A percentile compares a stretch with the other conserved stretches of the same genome.
These are phyloP conservation scores for Fusarium longipes DNA, from an alignment of 2,329 filamentous ascomycete species.

Conservation along the genomic window DNA sequence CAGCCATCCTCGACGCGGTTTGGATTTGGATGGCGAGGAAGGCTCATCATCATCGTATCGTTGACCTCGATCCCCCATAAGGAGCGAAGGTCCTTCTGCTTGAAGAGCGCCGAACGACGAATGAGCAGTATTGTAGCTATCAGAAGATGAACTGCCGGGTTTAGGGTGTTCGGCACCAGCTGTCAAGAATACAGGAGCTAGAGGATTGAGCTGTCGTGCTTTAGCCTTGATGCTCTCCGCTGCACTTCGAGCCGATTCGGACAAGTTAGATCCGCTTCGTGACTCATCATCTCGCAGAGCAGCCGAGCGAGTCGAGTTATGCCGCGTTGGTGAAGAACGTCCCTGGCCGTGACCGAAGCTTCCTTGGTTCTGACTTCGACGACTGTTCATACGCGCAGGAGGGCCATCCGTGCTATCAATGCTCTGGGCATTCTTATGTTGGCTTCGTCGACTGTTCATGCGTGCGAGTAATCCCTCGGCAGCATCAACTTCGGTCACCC, in stretches of 20 bases:
- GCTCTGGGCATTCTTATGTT: slow-evolving; percentile 24
- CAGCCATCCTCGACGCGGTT: slow-evolving; percentile 71
- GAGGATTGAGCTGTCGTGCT: slow-evolving; percentile 51
- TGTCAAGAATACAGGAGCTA: slow-evolving; percentile 45
- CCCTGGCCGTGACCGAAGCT: slow-evolving; percentile 40
- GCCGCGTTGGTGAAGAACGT: slow-evolving; percentile 54
- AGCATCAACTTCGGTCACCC: slow-evolving; percentile 67
- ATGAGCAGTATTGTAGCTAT: slow-evolving; percentile 65
- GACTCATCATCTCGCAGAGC: slow-evolving; percentile 59
- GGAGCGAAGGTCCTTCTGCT: slow-evolving; percentile 63
- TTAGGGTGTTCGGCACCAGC: slow-evolving; percentile 48
- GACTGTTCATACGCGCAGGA: slow-evolving; percentile 57
- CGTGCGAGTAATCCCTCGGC: slow-evolving; percentile 64
- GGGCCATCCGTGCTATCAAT: slow-evolving; percentile 65
- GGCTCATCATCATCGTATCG: slow-evolving; percentile 55
- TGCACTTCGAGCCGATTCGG: slow-evolving; percentile 63
- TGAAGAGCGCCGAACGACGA: slow-evolving; percentile 64
- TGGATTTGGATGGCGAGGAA: slow-evolving; percentile 68
- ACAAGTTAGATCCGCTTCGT: slow-evolving; percentile 67
- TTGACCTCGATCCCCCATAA: slow-evolving; percentile 51
- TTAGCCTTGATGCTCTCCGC: slow-evolving; percentile 55
- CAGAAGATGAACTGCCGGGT: slow-evolving; percentile 55
- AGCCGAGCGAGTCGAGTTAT: slow-evolving; percentile 52
- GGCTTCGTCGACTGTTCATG: slow-evolving; percentile 50
- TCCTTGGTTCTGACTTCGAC: slow-evolving; percentile 36